phyloP scores from a whole-genome alignment of 2,329 filamentous ascomycete genomes.

The Didymella keratinophila region DNA sequence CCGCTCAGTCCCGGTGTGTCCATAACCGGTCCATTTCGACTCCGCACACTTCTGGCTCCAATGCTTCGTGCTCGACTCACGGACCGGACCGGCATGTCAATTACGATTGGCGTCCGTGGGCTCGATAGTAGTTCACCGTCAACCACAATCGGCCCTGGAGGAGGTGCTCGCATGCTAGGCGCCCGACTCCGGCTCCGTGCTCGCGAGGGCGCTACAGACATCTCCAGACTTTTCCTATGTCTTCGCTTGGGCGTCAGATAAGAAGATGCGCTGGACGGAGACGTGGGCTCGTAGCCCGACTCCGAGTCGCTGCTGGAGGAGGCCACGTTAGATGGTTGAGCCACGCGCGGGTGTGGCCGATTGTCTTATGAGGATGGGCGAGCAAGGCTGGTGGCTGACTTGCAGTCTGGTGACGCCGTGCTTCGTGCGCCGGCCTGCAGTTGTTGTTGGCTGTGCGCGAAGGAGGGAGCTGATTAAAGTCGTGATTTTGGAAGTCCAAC shows the following conservation, averaged over 20 bases:
- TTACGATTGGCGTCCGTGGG: constrained; percentile 40
- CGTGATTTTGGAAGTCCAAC: background rate
- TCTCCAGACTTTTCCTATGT: constrained; percentile 26
- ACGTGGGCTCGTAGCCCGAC: constrained; percentile 32
- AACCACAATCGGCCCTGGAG: constrained; percentile 36
- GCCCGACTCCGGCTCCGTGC: constrained; percentile 43
- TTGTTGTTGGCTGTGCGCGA: constrained; percentile 3
- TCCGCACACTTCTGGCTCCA: constrained; percentile 4
- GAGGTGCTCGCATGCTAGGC: constrained; percentile 37
- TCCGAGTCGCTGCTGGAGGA: constrained; percentile 31
- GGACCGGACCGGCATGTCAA: constrained; percentile 38
- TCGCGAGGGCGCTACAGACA: constrained; percentile 41
- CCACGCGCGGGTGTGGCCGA: constrained; percentile 19
- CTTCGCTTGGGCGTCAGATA: constrained; percentile 25
- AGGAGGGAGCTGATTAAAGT: background rate
- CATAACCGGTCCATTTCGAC: constrained; percentile 31
- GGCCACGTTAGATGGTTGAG: constrained; percentile 29
- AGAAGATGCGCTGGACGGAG: constrained; percentile 31
- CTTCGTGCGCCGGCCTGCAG: constrained; percentile 1
- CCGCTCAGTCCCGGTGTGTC: constrained; percentile 46
- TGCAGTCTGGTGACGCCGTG: constrained; percentile 12
- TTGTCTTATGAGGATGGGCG: background rate
- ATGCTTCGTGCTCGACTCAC: constrained; percentile 41
- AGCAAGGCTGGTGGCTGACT: constrained; percentile 7
- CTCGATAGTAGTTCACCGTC: constrained; percentile 23